A percentile compares a stretch with the other conserved stretches of the same genome.
Conservation (phyloP, 257 asterid genomes). For the Euphrasia confusa region DNA sequence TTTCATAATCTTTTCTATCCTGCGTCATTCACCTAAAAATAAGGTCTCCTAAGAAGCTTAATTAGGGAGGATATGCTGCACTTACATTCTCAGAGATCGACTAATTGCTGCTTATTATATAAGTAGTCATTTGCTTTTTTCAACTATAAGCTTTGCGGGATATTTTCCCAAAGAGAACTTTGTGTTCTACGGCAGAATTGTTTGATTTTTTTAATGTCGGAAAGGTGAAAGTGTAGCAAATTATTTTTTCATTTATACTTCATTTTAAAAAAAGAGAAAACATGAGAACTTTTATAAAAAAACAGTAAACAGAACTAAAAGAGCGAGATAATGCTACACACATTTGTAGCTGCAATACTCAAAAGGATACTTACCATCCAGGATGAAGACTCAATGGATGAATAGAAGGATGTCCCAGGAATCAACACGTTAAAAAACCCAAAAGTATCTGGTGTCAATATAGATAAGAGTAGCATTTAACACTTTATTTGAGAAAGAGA, state of each 20-base stretch:
- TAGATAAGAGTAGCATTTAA: constrained; percentile 12
- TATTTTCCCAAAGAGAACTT: no score
- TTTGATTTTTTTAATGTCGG: neutral
- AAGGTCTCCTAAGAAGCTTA: no score
- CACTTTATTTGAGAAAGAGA: constrained; percentile 11
- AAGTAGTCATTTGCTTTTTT: no score
- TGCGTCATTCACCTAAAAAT: no score
- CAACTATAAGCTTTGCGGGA: no score
- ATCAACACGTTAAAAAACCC: constrained; percentile 44
- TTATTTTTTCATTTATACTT: neutral
- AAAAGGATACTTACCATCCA: constrained; percentile 43
- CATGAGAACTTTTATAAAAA: neutral
- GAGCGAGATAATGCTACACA: neutral
- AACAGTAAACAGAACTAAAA: no score
- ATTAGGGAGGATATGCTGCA: no score
- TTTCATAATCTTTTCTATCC: no score
- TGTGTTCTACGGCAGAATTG: neutral
- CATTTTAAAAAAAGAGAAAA: neutral
- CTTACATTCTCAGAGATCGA: no score
- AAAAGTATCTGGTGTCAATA: constrained; percentile 37
- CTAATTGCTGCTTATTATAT: no score
- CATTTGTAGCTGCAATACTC: constrained; percentile 7
- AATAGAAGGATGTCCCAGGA: constrained; percentile 55
- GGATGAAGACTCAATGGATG: constrained; percentile 46
- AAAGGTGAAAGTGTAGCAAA: neutral